phyloP scores from a whole-genome alignment of 2,329 filamentous ascomycete species.

The Aspergillus sp. region DNA sequence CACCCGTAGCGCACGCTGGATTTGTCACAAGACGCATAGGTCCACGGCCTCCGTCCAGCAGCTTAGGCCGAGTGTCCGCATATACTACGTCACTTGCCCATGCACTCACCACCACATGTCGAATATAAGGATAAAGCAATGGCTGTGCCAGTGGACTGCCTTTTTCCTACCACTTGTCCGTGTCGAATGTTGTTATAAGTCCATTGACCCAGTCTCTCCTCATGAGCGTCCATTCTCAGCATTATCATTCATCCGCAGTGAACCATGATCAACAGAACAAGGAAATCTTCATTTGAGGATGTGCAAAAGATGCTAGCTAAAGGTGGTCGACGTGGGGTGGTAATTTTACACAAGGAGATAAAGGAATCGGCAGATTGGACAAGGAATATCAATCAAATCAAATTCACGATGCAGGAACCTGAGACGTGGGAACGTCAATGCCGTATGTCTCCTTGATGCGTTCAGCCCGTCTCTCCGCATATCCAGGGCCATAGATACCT shows the following conservation, averaged over 20 bases:
- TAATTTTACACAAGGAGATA: slow-evolving; percentile 30
- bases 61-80: no score
- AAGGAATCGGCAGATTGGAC: slow-evolving; percentile 17
- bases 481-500: slow-evolving; percentile 80
- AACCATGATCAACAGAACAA: slow-evolving; percentile 3
- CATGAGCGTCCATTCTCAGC: no score
- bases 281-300: slow-evolving; percentile 16
- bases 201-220: no score
- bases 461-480: slow-evolving; percentile 77
- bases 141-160: no score
- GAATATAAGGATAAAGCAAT: no score
- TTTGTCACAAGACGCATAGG: no score
- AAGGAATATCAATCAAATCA: slow-evolving; percentile 20
- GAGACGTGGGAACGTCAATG: slow-evolving; percentile 71
- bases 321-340: slow-evolving; percentile 19
- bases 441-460: slow-evolving; percentile 84
- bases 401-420: slow-evolving; percentile 39
- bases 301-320: slow-evolving; percentile 20
- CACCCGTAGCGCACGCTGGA: no score
- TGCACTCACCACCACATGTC: no score
- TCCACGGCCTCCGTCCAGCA: no score
- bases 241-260: not conserved
- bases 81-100: no score
- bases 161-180: no score
- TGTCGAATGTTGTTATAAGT: no score